A percentile compares a stretch with the other conserved stretches of the same genome.
These are phyloP conservation scores for Neophaeococcomyces mojaviensis DNA, from an alignment of 2,329 filamentous ascomycete genomes.

Conservation along the genomic window DNA sequence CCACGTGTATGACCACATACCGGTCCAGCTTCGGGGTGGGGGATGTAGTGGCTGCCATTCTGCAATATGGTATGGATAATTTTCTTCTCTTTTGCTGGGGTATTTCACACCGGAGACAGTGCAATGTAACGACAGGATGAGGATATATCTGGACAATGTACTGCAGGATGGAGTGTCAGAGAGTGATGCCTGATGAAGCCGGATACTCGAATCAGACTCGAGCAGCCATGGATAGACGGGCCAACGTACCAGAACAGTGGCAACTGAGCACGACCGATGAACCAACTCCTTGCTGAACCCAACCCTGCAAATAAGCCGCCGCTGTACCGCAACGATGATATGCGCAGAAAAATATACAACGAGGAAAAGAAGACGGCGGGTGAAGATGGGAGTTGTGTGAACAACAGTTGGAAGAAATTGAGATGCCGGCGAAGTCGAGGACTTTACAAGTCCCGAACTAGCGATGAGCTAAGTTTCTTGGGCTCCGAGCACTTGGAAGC, in stretches of 20 bases:
- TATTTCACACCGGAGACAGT: neutral
- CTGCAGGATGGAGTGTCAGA: slow-evolving; percentile 3
- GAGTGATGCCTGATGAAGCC: neutral
- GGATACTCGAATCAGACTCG: neutral
- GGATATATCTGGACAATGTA: slow-evolving; percentile 5
- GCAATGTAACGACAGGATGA: neutral
- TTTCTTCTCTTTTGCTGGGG: slow-evolving; percentile 23
- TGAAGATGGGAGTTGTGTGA: slow-evolving; percentile 21
- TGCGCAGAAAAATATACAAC: slow-evolving; percentile 17
- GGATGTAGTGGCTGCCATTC: slow-evolving; percentile 40
- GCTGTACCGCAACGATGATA: slow-evolving; percentile 6
- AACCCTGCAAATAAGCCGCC: slow-evolving; percentile 8
- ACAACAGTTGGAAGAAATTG: neutral
- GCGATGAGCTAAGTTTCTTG: too few species aligned
- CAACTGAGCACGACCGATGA: slow-evolving; percentile 9
- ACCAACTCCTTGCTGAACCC: slow-evolving; percentile 10
- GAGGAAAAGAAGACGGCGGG: slow-evolving; percentile 19
- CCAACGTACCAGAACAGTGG: slow-evolving; percentile 3
- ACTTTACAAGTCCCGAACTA: neutral
- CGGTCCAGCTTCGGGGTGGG: slow-evolving; percentile 74
- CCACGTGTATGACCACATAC: slow-evolving; percentile 96
- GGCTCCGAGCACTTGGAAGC: too few species aligned
- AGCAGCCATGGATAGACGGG: neutral
- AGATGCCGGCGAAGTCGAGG: slow-evolving; percentile 1
- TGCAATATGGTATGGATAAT: slow-evolving; percentile 20